A percentile compares a stretch with the other conserved stretches of the same genome.
These are phyloP conservation scores for Moniliella sp. DNA, from an alignment of 1,284 basidiomycete genomes.

Conservation along the genomic window DNA sequence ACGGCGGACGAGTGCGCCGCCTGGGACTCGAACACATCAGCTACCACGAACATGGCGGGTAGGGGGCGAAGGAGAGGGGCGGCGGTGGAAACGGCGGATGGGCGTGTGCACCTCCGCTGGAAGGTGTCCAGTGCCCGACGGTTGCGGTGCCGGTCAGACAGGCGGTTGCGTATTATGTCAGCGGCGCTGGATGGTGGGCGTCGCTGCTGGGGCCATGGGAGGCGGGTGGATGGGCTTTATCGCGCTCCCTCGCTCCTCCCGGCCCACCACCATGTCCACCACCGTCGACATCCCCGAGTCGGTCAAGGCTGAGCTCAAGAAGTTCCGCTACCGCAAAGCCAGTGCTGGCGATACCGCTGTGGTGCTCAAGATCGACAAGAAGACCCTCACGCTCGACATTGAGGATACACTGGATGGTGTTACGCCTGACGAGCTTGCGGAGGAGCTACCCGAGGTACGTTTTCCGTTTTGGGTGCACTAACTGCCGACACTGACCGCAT, in stretches of 20 bases:
- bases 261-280: neutral
- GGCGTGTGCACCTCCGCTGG: too few species aligned
- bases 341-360: constrained; percentile 10
- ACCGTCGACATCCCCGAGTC: constrained; percentile 22
- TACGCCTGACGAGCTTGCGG: constrained; percentile 15
- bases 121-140: too few species aligned
- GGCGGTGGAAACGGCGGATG: too few species aligned
- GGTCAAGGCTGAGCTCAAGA: constrained; percentile 8
- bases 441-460: constrained; percentile 7
- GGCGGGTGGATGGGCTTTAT: too few species aligned
- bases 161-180: too few species aligned
- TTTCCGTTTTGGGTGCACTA: neutral
- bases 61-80: too few species aligned
- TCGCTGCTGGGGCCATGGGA: too few species aligned
- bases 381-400: constrained; percentile 11
- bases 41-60: too few species aligned
- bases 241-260: constrained; percentile 1
- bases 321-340: constrained; percentile 15
- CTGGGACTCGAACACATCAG: too few species aligned
- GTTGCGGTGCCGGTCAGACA: too few species aligned
- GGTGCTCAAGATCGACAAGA: constrained; percentile 25
- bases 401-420: constrained; percentile 18
- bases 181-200: too few species aligned
- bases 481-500: neutral
- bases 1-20: too few species aligned